Evolutionary conservation across 1,284 basidiomycete genomes (phyloP).

Genomic region (Anthracocystis walkeri): DNA sequence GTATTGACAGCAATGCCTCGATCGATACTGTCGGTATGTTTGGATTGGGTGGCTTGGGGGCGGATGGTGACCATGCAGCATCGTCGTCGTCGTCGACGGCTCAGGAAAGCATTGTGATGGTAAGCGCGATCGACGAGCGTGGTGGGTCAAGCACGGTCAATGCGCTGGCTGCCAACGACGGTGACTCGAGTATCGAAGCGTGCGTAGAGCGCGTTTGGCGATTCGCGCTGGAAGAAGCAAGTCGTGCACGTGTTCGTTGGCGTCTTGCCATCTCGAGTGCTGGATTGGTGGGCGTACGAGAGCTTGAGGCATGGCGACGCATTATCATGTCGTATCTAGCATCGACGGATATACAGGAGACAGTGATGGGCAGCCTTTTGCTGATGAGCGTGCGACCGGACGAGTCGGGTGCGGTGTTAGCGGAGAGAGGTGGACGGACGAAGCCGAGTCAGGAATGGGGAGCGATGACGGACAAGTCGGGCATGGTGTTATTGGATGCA

Average conservation of each 20-base stretch:
- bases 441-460: conserved; percentile 17
- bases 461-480: conserved; percentile 13
- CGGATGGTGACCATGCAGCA: neutral
- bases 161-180: conserved; percentile 9
- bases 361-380: conserved; percentile 19
- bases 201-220: conserved; percentile 45
- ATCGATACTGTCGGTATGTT: conserved; percentile 2
- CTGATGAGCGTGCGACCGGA: conserved; percentile 38
- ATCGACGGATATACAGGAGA: neutral
- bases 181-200: conserved; percentile 19
- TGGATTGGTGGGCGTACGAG: conserved; percentile 15
- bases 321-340: conserved; percentile 15
- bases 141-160: conserved; percentile 33
- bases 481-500: conserved; percentile 25
- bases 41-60: neutral
- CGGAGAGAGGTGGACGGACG: conserved; percentile 9
- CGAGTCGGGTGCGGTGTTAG: conserved; percentile 17
- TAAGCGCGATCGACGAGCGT: conserved; percentile 54
- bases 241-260: conserved; percentile 43
- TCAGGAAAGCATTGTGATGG: conserved; percentile 24
- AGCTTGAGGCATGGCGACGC: conserved; percentile 34
- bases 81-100: neutral
- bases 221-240: conserved; percentile 41
- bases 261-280: conserved; percentile 46
- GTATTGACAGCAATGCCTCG: neutral